Base-by-base conservation (phyloP, 2,329 filamentous ascomycete species). In the Phaeophleospora eucalypticola region DNA sequence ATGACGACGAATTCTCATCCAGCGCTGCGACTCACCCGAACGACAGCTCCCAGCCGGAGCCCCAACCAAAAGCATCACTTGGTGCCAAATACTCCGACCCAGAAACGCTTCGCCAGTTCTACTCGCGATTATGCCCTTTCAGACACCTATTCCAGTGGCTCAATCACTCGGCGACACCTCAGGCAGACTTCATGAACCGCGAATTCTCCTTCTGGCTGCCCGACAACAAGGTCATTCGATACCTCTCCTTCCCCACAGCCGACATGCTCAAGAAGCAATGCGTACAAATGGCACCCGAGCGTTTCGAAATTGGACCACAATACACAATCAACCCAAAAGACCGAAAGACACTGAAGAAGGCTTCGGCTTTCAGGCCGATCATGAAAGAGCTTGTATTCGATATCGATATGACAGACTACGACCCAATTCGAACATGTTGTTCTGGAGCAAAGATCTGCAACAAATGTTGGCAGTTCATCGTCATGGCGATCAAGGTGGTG, bases 361-460 rank as follows among this genome's bases (percentile, higher is more conserved):
- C 84, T 29, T 81, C 82, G 39, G 82, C 87, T 7, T 96, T 98
- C 72, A 86, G 84, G 54, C 91, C 93, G 0, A 68, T 96, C 24
- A 80, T 87, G 46, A 98, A 98, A 68, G 93, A 98, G 68, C 74
- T 98, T 33, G 95, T 95, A 60, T 97, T 98, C 68, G 93, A 98
- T 84, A 97, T 98, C 61, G 93, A 98, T 79, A 80, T 98, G 80
- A 97, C 93, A 45, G 93, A 97, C 71, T 98, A 98, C 70, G 93
- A 98, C 66, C 89, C 95, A 56, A 87, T 98, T 55, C 84, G 93
- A 58, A 96, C 90, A 20, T 98, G 93, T 71, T 98, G 93, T 67
- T 83, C 84, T 61, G 90, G 91, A 65, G 89, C 91, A 7, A 94
- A 87, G 58, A 97, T 98, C 56, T 98, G 93, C 67, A 78, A 76